phyloP scores from a whole-genome alignment of 1,139 yeast species.

The Candida sojae region DNA sequence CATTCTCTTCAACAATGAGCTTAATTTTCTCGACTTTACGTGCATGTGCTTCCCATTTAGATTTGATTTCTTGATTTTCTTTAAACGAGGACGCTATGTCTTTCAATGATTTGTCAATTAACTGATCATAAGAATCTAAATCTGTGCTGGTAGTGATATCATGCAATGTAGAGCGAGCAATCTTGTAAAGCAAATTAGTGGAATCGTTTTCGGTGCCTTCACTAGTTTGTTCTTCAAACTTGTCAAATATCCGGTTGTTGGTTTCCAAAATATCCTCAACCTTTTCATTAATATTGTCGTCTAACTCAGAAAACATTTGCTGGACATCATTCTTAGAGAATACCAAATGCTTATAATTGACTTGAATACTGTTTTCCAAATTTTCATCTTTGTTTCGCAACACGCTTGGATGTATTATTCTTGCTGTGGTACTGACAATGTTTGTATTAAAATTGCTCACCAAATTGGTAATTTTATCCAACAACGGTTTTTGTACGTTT shows the following conservation, averaged over 20 bases:
- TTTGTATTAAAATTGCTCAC: slow-evolving; percentile 26
- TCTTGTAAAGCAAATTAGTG: slow-evolving; percentile 10
- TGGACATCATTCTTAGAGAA: slow-evolving; percentile 23
- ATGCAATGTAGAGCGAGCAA: slow-evolving; percentile 15
- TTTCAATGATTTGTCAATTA: slow-evolving; percentile 26
- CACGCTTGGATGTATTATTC: slow-evolving; percentile 6
- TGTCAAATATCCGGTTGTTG: slow-evolving; percentile 23
- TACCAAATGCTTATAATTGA: slow-evolving; percentile 22
- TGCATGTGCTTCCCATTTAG: slow-evolving; percentile 39
- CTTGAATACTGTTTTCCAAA: slow-evolving; percentile 12
- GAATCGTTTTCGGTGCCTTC: background rate
- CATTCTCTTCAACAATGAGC: slow-evolving; percentile 18
- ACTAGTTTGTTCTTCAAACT: slow-evolving; percentile 20
- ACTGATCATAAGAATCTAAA: slow-evolving; percentile 35
- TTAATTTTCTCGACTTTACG: slow-evolving; percentile 29
- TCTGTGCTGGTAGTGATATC: slow-evolving; percentile 18
- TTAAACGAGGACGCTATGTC: slow-evolving; percentile 30
- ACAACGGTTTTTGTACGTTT: slow-evolving; percentile 36
- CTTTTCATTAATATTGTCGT: slow-evolving; percentile 23
- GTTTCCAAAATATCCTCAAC: slow-evolving; percentile 13
- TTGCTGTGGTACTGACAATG: slow-evolving; percentile 13
- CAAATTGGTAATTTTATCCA: slow-evolving; percentile 34
- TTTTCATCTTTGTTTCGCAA: slow-evolving; percentile 8
- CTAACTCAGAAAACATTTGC: slow-evolving; percentile 22
- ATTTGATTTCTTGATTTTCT: slow-evolving; percentile 34